A percentile compares a stretch with the other conserved stretches of the same genome.
phyloP scores from a whole-genome alignment of 495 filamentous ascomycete species.

The Trichoderma virens region DNA sequence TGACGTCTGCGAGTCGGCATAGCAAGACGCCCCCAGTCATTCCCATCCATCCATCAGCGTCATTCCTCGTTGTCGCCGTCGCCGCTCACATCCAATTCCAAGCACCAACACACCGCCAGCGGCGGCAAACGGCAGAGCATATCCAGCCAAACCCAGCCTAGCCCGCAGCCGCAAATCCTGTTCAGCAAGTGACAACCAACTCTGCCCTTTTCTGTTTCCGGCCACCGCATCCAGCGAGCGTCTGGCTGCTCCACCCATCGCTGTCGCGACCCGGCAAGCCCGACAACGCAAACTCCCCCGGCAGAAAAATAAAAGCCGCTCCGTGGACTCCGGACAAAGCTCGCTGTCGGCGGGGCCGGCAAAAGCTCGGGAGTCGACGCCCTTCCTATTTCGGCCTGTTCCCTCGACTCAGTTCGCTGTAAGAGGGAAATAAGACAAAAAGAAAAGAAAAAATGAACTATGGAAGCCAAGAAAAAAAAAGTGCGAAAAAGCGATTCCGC shows the following conservation, averaged over 20 bases:
- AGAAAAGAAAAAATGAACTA: background rate
- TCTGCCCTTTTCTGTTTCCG: background rate
- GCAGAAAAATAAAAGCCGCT: constrained; percentile 6
- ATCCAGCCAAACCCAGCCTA: background rate
- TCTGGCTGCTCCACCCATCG: background rate
- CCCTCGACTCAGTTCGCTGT: background rate
- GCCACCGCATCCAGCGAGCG: background rate
- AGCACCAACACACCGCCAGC: background rate
- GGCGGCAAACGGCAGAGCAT: constrained; percentile 1
- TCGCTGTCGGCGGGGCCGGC: background rate
- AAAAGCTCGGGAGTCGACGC: background rate
- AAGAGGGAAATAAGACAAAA: background rate
- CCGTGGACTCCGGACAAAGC: constrained; percentile 6
- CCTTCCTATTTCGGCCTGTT: background rate
- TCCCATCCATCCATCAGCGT: background rate
- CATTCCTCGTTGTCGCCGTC: constrained; percentile 1
- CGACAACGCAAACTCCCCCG: background rate
- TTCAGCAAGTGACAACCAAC: background rate
- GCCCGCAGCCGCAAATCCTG: background rate
- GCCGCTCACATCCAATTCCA: background rate
- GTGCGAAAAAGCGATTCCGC: background rate
- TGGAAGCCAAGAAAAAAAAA: background rate
- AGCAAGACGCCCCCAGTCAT: background rate
- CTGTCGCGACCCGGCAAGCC: constrained; percentile 4
- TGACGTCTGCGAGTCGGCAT: background rate